phyloP scores from a whole-genome alignment of 169 alveolate species.

The Plasmodium sp. region DNA sequence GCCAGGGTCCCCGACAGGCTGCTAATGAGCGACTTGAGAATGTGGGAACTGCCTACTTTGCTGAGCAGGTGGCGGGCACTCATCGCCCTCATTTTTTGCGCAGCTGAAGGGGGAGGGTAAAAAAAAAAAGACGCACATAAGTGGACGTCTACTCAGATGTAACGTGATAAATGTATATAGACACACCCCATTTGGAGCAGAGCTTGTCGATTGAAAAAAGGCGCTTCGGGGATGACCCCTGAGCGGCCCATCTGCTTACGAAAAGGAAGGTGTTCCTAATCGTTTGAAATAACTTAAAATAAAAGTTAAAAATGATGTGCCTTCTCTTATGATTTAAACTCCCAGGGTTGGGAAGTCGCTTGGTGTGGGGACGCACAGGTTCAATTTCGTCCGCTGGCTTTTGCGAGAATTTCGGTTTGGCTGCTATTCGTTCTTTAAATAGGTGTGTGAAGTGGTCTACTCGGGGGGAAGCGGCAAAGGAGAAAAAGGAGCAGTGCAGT shows the following conservation, averaged over 20 bases:
- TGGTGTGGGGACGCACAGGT: conserved; percentile 23
- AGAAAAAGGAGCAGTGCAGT: background rate
- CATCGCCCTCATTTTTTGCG: conserved; percentile 11
- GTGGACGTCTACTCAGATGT: background rate
- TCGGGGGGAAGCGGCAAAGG: background rate
- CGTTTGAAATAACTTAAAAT: conserved; percentile 40
- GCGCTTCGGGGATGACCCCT: background rate
- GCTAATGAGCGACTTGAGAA: conserved; percentile 32
- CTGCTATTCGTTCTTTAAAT: conserved; percentile 71
- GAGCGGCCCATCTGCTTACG: background rate
- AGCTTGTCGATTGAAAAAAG: background rate
- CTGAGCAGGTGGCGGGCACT: background rate
- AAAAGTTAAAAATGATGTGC: conserved; percentile 29
- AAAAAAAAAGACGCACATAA: background rate
- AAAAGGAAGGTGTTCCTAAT: conserved; percentile 32
- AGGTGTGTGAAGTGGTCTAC: conserved; percentile 32
- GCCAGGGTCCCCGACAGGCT: conserved; percentile 56
- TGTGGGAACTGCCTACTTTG: background rate
- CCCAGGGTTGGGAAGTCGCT: conserved; percentile 43
- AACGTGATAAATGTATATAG: background rate
- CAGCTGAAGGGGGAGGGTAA: background rate
- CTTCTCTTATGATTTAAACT: conserved; percentile 22
- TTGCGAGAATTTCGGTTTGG: conserved; percentile 62
- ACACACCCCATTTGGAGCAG: background rate
- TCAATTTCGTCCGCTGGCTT: conserved; percentile 10